phyloP scores from a whole-genome alignment of 257 asterid genomes.

The Gardenia jasminoides region DNA sequence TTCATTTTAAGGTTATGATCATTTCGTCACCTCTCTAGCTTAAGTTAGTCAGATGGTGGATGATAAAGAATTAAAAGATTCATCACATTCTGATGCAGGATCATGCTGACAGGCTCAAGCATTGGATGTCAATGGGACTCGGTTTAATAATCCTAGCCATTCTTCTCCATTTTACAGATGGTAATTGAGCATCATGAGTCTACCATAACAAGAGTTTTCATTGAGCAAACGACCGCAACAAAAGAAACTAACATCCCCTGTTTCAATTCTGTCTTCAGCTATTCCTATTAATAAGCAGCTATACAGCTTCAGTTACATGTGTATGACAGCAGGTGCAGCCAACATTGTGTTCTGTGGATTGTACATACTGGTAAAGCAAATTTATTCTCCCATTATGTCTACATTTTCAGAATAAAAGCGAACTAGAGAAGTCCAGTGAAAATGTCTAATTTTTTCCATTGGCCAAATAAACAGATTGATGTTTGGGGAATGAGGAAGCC shows the following conservation, averaged over 20 bases:
- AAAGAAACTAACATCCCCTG: background rate
- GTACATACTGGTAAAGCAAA: slow-evolving; percentile 59
- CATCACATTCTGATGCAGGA: slow-evolving; percentile 32
- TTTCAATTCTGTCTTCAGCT: slow-evolving; percentile 24
- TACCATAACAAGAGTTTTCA: background rate
- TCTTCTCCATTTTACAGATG: slow-evolving; percentile 79
- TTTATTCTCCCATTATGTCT: background rate
- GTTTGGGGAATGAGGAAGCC: slow-evolving; percentile 61
- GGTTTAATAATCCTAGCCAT: slow-evolving; percentile 48
- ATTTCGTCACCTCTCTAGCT: too few species aligned
- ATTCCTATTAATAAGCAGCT: slow-evolving; percentile 85
- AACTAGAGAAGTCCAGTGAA: background rate
- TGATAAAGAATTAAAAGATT: background rate
- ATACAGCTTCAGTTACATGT: slow-evolving; percentile 84
- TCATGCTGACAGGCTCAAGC: slow-evolving; percentile 79
- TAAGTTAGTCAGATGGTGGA: background rate
- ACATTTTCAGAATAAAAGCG: background rate
- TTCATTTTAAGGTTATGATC: slow-evolving; percentile 60
- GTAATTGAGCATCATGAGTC: slow-evolving; percentile 27
- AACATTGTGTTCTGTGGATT: slow-evolving; percentile 70
- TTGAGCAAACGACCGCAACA: background rate
- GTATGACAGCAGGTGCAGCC: slow-evolving; percentile 92
- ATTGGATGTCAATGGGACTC: slow-evolving; percentile 75
- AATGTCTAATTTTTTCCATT: background rate
- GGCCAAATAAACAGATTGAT: slow-evolving; percentile 46